Percentiles rank a stretch among this genome's conserved stretches.
Conservation (phyloP, 805 yeast genomes). For the Kluyveromyces nonfermentans region DNA sequence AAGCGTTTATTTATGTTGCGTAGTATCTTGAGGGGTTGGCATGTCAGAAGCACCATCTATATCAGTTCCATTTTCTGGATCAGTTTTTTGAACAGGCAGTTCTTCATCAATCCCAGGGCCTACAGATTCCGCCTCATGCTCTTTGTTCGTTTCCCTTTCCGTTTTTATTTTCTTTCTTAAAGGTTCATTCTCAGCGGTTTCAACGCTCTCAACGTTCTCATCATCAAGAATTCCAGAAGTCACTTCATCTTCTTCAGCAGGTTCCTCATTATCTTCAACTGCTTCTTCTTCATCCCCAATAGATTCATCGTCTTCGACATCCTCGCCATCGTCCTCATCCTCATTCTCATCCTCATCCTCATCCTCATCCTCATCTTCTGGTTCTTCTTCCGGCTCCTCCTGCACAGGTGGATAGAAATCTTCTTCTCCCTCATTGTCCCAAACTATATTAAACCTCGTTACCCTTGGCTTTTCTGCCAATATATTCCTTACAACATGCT, state of each 20-base stretch:
- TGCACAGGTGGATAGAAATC: constrained; percentile 76
- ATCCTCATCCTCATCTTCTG: constrained; percentile 49
- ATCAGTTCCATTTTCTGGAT: constrained; percentile 11
- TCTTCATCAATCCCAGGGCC: constrained; percentile 7
- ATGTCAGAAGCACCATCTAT: constrained; percentile 11
- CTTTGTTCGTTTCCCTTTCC: constrained; percentile 20
- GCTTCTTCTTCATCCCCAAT: constrained; percentile 36
- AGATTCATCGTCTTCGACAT: constrained; percentile 34
- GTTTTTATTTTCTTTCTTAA: constrained; percentile 19
- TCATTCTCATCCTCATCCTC: constrained; percentile 41
- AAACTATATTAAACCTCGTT: constrained; percentile 90
- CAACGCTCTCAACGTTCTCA: constrained; percentile 24
- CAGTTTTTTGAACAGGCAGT: constrained; percentile 11
- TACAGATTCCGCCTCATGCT: constrained; percentile 12
- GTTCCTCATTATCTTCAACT: constrained; percentile 33
- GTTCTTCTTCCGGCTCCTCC: constrained; percentile 56
- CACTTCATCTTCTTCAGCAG: constrained; percentile 34
- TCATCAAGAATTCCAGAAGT: constrained; percentile 27
- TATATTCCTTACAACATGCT: constrained; percentile 87
- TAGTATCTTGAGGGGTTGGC: constrained; percentile 24
- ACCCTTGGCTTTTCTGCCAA: constrained; percentile 97
- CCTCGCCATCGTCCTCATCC: constrained; percentile 41
- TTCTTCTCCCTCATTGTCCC: constrained; percentile 72
- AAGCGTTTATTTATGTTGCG: constrained; percentile 6
- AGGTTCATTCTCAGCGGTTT: constrained; percentile 15